These are phyloP conservation scores for Xerocomellus amylosporus DNA, from an alignment of 768 basidiomycete species.

Conservation along the genomic window DNA sequence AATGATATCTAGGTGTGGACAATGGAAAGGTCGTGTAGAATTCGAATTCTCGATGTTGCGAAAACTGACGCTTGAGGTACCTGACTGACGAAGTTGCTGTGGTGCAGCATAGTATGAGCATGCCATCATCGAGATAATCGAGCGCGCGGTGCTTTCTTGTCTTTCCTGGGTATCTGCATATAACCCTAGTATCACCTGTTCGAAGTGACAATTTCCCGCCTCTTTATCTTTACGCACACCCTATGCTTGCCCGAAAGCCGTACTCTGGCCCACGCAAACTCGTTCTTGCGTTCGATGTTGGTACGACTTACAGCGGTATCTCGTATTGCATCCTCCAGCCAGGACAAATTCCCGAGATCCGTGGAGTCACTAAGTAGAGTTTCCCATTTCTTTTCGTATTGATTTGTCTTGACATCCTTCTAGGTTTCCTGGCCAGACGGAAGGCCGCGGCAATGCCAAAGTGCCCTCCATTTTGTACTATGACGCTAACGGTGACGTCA, in stretches of 20 bases:
- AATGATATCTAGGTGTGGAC: too few species aligned
- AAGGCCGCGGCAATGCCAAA: neutral
- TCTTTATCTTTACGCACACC: neutral
- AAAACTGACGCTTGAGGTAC: too few species aligned
- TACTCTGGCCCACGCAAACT: neutral
- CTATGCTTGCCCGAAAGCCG: neutral
- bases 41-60: too few species aligned
- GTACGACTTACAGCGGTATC: neutral
- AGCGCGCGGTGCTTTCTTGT: neutral
- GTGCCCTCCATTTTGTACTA: slow-evolving; percentile 8
- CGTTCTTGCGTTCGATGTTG: neutral
- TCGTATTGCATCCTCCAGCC: slow-evolving; percentile 2
- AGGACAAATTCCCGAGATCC: neutral
- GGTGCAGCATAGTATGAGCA: too few species aligned
- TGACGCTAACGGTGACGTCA: neutral
- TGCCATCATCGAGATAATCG: too few species aligned
- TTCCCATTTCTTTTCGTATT: neutral
- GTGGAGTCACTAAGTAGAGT: slow-evolving; percentile 1
- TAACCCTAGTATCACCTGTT: neutral
- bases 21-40: too few species aligned
- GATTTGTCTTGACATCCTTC: neutral
- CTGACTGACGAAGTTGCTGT: too few species aligned
- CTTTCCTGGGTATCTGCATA: neutral
- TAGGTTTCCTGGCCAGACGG: slow-evolving; percentile 1
- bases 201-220: neutral